Base-by-base conservation (phyloP, 1,284 basidiomycete genomes). In the Ganoderma meredithae region DNA sequence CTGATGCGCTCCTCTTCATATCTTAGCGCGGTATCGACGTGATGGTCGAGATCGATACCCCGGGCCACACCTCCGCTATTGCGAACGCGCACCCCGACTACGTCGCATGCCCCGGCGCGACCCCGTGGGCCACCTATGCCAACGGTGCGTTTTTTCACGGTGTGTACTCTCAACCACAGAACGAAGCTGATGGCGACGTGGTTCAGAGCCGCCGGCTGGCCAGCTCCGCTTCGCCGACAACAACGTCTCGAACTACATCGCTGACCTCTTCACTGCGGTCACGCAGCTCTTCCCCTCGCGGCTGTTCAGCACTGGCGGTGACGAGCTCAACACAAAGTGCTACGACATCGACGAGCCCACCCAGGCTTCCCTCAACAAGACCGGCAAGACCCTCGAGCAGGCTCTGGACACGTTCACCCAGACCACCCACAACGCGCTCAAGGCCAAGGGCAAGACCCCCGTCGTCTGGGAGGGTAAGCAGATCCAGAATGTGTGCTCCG, bases 291-390 rank as follows among this genome's bases (percentile, higher is more conserved):
- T 92, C 71, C 86, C 88, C 0, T 87, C 89, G 19, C 83, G 78
- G 31, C 83, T 92, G 68, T 88, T 96, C 77, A 89, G 88, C 71
- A 92, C 93, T 0, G 95, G 95, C 1, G 95, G 95, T 0, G 95
- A 96, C 76, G 95, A 96, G 79, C 78, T 96, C 70, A 95, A 95
- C 76, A 76, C 78, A 10, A 82, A 83, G 53, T 95, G 93, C 79
- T 95, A 93, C 76, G 80, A 81, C 0, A 77, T 87, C 36, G 93
- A 95, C 76, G 73, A 79, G 6, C 79, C 83, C 68, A 93, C 92
- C 0, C 85, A 88, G 73, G 76, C 77, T 0, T 83, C 84, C 10
- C 81, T 93, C 64, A 76, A 82, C 64, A 71, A 76, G 53, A 81
- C 81, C 15, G 86, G 85, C 5, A 78, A 81, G 74, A 90, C 88